These are phyloP conservation scores for Trametes versicolor DNA, from an alignment of 1,284 basidiomycete species.

Conservation along the genomic window DNA sequence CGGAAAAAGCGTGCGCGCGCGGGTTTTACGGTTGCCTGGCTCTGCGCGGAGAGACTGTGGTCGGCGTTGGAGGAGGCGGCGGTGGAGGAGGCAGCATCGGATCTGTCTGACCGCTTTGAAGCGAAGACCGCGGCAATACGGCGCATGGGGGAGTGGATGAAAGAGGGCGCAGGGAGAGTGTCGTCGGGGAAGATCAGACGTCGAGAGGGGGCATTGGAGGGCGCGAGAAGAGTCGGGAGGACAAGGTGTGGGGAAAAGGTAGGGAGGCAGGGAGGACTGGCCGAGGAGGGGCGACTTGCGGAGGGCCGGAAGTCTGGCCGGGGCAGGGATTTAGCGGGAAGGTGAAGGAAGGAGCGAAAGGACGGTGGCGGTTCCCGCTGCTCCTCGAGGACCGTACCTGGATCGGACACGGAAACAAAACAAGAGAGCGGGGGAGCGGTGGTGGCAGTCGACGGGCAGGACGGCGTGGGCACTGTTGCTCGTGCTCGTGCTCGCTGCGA, in stretches of 20 bases:
- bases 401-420: neutral
- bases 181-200: slow-evolving; percentile 26
- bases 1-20: slow-evolving; percentile 45
- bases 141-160: slow-evolving; percentile 51
- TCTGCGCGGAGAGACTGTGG: slow-evolving; percentile 18
- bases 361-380: neutral
- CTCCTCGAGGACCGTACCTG: neutral
- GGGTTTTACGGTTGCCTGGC: slow-evolving; percentile 34
- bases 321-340: slow-evolving; percentile 28
- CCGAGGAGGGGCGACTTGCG: slow-evolving; percentile 3
- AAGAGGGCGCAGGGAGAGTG: slow-evolving; percentile 9
- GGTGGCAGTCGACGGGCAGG: slow-evolving; percentile 4
- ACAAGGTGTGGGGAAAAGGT: neutral
- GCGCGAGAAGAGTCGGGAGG: slow-evolving; percentile 17
- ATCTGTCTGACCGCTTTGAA: slow-evolving; percentile 61
- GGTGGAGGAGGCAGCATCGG: slow-evolving; percentile 42
- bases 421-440: neutral
- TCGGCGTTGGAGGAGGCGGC: slow-evolving; percentile 30
- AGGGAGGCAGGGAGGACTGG: slow-evolving; percentile 12
- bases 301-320: slow-evolving; percentile 22
- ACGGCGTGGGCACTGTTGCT: neutral
- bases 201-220: slow-evolving; percentile 31
- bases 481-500: neutral
- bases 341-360: slow-evolving; percentile 27
- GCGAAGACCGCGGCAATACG: slow-evolving; percentile 64